Base-by-base conservation (phyloP, 257 asterid genomes). In the Gynochthodes officinalis region DNA sequence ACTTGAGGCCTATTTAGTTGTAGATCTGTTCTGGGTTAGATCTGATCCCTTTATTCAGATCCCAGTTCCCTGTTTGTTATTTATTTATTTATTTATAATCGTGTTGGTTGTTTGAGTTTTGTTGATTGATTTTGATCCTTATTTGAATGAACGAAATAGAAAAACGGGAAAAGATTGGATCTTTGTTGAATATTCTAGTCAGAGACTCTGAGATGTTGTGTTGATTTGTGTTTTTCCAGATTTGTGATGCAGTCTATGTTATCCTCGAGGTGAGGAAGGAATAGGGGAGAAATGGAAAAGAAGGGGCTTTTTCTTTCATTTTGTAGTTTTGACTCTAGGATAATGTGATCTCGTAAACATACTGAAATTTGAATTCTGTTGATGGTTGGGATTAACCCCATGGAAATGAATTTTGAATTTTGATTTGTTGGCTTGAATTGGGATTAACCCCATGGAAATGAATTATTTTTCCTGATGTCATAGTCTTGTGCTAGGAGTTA, bases 21-120 rank as follows among this genome's bases (percentile, higher is more conserved):
- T 46, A 43, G 58, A 59, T 57, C 67, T 71, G 75, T 5, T 0
- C 19, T 57, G 25, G 37, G 12, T 70, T 43, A 55, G 72, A 71
- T 76, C 68, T 40, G 80, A 49, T 64, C 32, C 57, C 43, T 28
- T 32, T 30, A 42, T 42, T 35, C 21, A 18, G 72, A 66, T 50
- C 66, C 19, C 35, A 37, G 40, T 73, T 73, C 57, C 62, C 11
- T 61, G 60, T 43, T 59, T 61, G 60, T 43, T 59, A 5, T 46
- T 46, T 46, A 15, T 46, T 46, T 46, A 46, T 48, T 61, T 3
- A 5, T 46, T 9, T 9, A 23, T 0, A 21, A 18, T 37, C 0
- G 0, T 39, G 7, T 27, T 49, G 37, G 43, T 2, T 50, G 48
- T 11, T 46, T 9, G 43, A 16, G 25, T n/a, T 35, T n/a, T 28